A percentile compares a stretch with the other conserved stretches of the same genome.
phyloP scores from a whole-genome alignment of 352 stramenopile species.

The Pythium angustatum region DNA sequence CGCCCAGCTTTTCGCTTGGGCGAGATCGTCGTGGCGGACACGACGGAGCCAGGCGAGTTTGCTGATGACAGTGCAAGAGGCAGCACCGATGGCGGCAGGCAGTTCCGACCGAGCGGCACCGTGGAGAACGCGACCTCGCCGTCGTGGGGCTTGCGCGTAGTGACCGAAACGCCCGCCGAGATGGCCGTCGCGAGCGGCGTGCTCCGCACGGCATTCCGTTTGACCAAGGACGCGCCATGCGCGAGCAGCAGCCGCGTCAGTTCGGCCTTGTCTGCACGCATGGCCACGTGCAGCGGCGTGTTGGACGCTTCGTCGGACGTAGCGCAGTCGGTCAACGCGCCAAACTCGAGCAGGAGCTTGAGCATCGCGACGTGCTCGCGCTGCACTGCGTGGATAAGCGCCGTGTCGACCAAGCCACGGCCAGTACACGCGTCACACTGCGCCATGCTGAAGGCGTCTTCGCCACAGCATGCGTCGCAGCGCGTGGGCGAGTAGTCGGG shows the following conservation, averaged over 20 bases:
- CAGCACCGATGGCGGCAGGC: background rate
- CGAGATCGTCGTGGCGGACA: background rate
- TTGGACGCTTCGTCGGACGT: conserved; percentile 30
- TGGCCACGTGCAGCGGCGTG: conserved; percentile 48
- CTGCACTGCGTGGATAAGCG: conserved; percentile 40
- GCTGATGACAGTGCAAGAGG: too few species aligned
- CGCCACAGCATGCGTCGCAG: conserved; percentile 34
- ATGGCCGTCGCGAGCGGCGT: conserved; percentile 53
- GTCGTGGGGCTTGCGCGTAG: conserved; percentile 41
- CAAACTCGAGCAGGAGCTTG: conserved; percentile 37
- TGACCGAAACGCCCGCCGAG: conserved; percentile 40
- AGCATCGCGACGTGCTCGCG: conserved; percentile 30
- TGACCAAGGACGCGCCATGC: conserved; percentile 42
- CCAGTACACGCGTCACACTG: conserved; percentile 28
- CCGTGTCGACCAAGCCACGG: conserved; percentile 32
- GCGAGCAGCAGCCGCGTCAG: conserved; percentile 44
- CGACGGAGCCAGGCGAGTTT: too few species aligned
- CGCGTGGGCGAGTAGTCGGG: conserved; percentile 41
- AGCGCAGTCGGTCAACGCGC: conserved; percentile 42
- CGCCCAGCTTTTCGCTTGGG: background rate
- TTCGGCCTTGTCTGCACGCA: conserved; percentile 36
- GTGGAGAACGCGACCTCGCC: conserved; percentile 34
- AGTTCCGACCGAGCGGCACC: background rate
- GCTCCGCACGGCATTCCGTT: conserved; percentile 33
- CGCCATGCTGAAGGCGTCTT: conserved; percentile 20